Evolutionary conservation across 2,329 filamentous ascomycete species (phyloP).

Genomic region (Verticillium dahliae): DNA sequence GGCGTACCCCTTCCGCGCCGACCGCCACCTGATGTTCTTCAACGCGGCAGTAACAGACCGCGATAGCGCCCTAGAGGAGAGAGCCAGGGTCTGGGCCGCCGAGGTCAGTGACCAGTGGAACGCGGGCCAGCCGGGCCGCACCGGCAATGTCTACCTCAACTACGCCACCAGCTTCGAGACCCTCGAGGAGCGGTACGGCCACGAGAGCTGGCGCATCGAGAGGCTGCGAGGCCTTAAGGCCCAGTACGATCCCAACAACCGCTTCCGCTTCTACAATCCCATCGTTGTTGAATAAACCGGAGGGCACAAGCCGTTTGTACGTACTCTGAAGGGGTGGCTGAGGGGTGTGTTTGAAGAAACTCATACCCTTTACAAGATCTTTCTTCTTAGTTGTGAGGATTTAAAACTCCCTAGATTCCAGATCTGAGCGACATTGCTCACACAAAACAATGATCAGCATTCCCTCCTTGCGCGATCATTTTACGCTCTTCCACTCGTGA

Average conservation of each 20-base stretch:
- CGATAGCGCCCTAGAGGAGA: neutral
- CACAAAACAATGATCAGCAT: no score
- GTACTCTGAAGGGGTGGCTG: neutral
- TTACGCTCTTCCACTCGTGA: no score
- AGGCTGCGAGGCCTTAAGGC: conserved; percentile 24
- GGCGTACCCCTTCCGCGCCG: conserved; percentile 14
- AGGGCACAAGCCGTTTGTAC: neutral
- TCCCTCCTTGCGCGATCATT: no score
- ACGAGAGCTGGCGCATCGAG: conserved; percentile 6
- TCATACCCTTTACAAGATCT: no score
- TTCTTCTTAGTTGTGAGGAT: no score
- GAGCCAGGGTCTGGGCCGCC: neutral
- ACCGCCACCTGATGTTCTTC: conserved; percentile 12
- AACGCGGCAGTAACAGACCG: neutral
- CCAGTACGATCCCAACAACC: conserved; percentile 25
- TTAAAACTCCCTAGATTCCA: no score
- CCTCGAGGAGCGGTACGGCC: conserved; percentile 14
- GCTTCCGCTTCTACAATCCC: conserved; percentile 18
- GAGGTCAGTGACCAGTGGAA: conserved; percentile 11
- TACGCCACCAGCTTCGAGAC: conserved; percentile 16
- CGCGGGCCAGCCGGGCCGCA: conserved; percentile 10
- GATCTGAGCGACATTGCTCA: no score
- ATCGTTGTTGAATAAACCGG: neutral
- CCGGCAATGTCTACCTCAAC: conserved; percentile 14
- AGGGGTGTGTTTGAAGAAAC: no score